Evolutionary conservation across 805 yeast species (phyloP).

Genomic region (Pichia nanzhaoensis): DNA sequence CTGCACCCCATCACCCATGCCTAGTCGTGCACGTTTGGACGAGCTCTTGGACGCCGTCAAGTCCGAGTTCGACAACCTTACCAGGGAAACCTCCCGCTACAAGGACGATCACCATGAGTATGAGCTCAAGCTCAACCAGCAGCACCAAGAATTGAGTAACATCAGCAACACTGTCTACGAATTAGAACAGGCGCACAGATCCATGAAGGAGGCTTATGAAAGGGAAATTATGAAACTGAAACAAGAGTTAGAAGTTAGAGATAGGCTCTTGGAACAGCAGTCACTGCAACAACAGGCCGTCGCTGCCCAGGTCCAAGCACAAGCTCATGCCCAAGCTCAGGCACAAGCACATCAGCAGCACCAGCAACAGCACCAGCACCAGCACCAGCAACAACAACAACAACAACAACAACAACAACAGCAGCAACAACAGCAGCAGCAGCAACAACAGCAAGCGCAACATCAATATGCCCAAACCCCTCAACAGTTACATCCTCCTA

Average conservation of each 20-base stretch:
- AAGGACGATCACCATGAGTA: conserved; percentile 89
- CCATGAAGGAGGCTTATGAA: conserved; percentile 93
- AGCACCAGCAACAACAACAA: neutral
- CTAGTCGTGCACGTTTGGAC: conserved; percentile 29
- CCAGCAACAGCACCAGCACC: neutral
- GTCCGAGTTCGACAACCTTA: conserved; percentile 80
- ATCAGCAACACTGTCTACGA: conserved; percentile 92
- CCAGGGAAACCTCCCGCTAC: conserved; percentile 78
- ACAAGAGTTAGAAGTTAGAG: conserved; percentile 76
- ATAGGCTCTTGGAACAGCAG: conserved; percentile 46
- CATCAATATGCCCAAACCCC: conserved; percentile 16
- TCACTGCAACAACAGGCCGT: conserved; percentile 32
- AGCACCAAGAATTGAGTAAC: conserved; percentile 87
- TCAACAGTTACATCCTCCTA: conserved; percentile 33
- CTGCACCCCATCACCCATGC: neutral
- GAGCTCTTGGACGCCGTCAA: conserved; percentile 89
- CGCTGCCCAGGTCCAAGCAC: conserved; percentile 37
- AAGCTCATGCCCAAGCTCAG: conserved; percentile 30
- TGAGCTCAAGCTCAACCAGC: conserved; percentile 85
- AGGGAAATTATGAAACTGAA: conserved; percentile 84
- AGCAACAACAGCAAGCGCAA: neutral
- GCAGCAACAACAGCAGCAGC: neutral
- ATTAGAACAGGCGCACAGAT: conserved; percentile 87
- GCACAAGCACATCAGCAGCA: conserved; percentile 15
- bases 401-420: neutral